These are phyloP conservation scores for Sporothrix dimorphospora DNA, from an alignment of 2,329 filamentous ascomycete genomes.

Conservation along the genomic window DNA sequence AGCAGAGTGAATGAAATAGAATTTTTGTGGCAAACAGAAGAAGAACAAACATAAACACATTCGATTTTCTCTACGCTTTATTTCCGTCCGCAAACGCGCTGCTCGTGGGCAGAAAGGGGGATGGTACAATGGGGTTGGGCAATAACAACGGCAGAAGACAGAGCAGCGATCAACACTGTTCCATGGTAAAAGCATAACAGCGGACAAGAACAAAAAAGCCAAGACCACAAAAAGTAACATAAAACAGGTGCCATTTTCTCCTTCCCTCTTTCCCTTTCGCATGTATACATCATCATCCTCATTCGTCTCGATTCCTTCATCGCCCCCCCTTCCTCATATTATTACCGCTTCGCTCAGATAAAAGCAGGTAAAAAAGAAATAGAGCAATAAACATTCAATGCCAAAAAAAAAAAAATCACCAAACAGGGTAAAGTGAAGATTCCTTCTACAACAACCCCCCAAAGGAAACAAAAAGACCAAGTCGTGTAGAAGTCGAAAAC, in stretches of 20 bases:
- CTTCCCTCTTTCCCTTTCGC: neutral
- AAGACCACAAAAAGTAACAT: neutral
- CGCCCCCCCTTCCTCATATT: neutral
- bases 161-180: neutral
- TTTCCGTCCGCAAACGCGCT: neutral
- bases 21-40: neutral
- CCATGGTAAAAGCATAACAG: neutral
- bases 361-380: neutral
- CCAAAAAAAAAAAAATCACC: neutral
- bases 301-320: neutral
- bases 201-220: neutral
- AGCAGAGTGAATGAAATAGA: too few species aligned
- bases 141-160: too few species aligned
- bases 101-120: neutral
- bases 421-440: neutral
- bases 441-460: neutral
- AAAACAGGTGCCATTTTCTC: neutral
- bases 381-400: neutral
- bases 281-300: neutral
- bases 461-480: neutral
- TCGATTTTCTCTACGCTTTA: neutral
- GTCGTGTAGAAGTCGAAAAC: neutral
- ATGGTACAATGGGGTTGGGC: neutral
- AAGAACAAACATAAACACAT: neutral
- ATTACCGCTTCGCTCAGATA: slow-evolving; percentile 13